Evolutionary conservation across 75 land plant species (phyloP), one percentile per base, ranked within the genome.

Genomic region (Larix kaempferi): DNA sequence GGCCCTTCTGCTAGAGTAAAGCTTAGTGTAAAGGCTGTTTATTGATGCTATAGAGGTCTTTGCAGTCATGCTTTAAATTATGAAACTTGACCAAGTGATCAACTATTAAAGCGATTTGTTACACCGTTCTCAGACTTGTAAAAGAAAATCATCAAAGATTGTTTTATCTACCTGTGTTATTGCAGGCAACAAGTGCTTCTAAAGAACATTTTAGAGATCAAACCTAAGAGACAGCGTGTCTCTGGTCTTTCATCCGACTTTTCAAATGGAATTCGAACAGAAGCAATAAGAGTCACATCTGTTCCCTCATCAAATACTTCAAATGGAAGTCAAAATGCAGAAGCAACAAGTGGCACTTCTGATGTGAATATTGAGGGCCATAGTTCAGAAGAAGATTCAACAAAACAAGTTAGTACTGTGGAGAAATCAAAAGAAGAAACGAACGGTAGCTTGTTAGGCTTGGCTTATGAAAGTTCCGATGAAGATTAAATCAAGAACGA

Each of bases 391-490:
- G 66, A 54, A 15, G 59, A 39, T 22, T 33, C 58, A 17, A 44
- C 22, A 27, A 66, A 77, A 44, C 71, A 49, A 39, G 26, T 37
- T 22, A 22, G 71, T 63, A 13, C 56, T 21, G 49, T 55, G 22
- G 80, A 73, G 29, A 64, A 56, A 2, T 75, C 78, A 54, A 74
- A 65, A 15, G 81, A 83, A 62, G 83, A 86, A 59, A 83, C 82
- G 54, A 81, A 49, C 69, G 82, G 78, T 49, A 88, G 94, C 54
- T 85, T 95, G 72, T 56, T 95, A 75, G 98, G 98, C n/a, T 82
- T 94, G 78, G 87, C 97, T 59, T 95, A 95, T 87, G 94, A 90
- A 35, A 94, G 88, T 75, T 95, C 98, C 17, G 98, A 95, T 76
- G 98, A 95, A 54, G 93, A 92, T 1, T 49, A 49, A 49, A 49